Evolutionary conservation across 1,139 yeast genomes (phyloP).

Genomic region (Kurtzmaniella quercitrusa): DNA sequence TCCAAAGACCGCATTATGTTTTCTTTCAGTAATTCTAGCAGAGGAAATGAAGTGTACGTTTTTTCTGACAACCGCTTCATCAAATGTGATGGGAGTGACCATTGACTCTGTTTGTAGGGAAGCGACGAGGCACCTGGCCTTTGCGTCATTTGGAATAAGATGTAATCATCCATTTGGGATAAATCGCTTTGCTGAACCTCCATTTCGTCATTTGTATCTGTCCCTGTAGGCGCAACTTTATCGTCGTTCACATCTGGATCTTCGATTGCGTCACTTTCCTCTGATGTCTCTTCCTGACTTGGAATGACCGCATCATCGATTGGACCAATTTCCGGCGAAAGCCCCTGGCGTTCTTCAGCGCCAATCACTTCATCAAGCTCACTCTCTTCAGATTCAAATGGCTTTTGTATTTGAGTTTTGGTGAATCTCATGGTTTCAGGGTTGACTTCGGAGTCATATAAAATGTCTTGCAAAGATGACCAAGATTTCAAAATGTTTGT

Average conservation of each 20-base stretch:
- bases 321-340: neutral
- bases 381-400: neutral
- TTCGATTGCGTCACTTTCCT: neutral
- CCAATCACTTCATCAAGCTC: neutral
- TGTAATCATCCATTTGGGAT: slow-evolving; percentile 12
- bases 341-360: neutral
- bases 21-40: slow-evolving; percentile 16
- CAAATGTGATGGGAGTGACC: neutral
- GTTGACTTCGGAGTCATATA: neutral
- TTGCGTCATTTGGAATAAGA: slow-evolving; percentile 14
- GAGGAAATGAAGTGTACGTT: slow-evolving; percentile 18
- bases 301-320: neutral
- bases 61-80: slow-evolving; percentile 14
- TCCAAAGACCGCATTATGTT: slow-evolving; percentile 36
- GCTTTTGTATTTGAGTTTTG: neutral
- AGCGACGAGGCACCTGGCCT: neutral
- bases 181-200: neutral
- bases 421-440: neutral
- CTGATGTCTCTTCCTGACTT: neutral
- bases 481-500: neutral
- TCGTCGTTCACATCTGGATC: neutral
- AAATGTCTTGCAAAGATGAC: neutral
- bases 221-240: neutral
- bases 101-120: neutral
- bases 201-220: neutral